Evolutionary conservation across 768 basidiomycete species (phyloP), one percentile per base, ranked within the genome.

Genomic region (Boletus bicolor): DNA sequence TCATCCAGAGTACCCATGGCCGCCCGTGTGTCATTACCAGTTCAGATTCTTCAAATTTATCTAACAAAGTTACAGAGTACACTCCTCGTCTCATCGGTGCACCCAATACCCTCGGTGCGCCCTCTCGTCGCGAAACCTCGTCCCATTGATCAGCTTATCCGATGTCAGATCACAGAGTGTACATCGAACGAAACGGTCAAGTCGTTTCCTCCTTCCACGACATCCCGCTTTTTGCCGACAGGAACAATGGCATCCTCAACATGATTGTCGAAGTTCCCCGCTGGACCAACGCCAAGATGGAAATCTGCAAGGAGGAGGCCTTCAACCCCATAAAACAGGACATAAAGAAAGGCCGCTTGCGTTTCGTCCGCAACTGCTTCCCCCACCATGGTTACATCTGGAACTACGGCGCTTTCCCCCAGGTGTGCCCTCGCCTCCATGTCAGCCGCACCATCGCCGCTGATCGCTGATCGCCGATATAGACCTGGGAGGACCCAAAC

Each of bases 291-390:
- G 97, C 97, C 51, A 98, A 99, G 83, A 91, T 98, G 89, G 97
- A 99, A 77, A 97, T 97, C 74, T 96, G 83, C 75, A 99, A 97
- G 76, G 94, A 97, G 68, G 96, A 98, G 74, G 52, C 84, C n/a
- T 93, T 98, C 85, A 99, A 99, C 78, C 97, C 97, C 67, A 98
- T 99, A 88, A 96, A 97, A 75, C 97, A 99, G 79, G 96, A 98
- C 73, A 87, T 91, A 74, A 98, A 97, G 79, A 93, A 92, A 77
- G 93, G 93, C 67, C 91, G 89, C 69, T 78, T 98, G 73, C 91
- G 97, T 67, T 98, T 82, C 75, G 97, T 99, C 64, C 89, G 97
- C 77, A 98, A 98, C 83, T 98, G 97, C 77, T 99, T 99, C 90
- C 97, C 97, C 64, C 97, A 99, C 80, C 95, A 98, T 72, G 96